These are phyloP conservation scores for Sicyos baderoa DNA, from an alignment of 306 rosid species.

Conservation along the genomic window DNA sequence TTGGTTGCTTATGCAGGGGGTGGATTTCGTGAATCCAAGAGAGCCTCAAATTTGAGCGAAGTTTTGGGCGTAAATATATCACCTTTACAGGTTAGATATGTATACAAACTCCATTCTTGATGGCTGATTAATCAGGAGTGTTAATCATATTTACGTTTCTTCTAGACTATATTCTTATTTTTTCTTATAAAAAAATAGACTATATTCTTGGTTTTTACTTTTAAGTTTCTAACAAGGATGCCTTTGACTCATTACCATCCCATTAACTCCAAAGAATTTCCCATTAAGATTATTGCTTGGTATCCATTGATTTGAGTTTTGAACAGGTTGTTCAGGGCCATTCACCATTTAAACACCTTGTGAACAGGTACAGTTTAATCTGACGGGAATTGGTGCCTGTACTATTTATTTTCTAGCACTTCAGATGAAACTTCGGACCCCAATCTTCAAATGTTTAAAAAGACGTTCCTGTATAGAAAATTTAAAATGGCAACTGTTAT, in stretches of 20 bases:
- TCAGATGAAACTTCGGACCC: too few species aligned
- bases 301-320: neutral
- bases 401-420: neutral
- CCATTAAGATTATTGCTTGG: constrained; percentile 6
- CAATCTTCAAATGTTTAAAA: neutral
- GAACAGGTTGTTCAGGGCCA: constrained; percentile 87
- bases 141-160: neutral
- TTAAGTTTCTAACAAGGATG: neutral
- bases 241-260: neutral
- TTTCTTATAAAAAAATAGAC: neutral
- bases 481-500: neutral
- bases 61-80: constrained; percentile 55
- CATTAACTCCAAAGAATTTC: neutral
- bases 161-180: neutral
- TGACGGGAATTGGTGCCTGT: neutral
- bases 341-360: constrained; percentile 73
- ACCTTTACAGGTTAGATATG: constrained; percentile 53
- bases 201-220: too few species aligned
- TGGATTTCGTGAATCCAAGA: constrained; percentile 74
- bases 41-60: constrained; percentile 64
- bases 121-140: neutral
- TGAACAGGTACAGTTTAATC: constrained; percentile 44
- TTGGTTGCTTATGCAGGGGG: constrained; percentile 47
- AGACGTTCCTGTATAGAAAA: neutral
- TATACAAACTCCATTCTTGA: neutral